phyloP scores from a whole-genome alignment of 441 rosid genomes.

The Daphne laureola region DNA sequence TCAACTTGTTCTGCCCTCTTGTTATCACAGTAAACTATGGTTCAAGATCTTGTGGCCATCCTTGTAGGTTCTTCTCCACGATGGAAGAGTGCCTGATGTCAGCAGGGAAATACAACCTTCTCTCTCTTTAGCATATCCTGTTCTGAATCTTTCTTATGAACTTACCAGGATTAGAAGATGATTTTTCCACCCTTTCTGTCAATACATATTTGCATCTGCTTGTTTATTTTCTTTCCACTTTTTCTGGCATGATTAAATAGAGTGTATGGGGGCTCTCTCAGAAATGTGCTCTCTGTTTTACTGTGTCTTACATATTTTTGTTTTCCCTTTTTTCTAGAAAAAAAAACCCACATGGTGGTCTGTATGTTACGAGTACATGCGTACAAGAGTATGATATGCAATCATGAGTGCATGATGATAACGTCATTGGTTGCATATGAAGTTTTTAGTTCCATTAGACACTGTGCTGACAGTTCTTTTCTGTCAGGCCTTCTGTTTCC shows the following conservation, averaged over 20 bases:
- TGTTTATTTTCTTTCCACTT: conserved; percentile 6
- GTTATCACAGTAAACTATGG: too few relatives aligned
- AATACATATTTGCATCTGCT: not conserved
- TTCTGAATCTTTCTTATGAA: conserved; percentile 9
- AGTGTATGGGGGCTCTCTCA: too few relatives aligned
- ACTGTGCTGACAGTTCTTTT: conserved; percentile 14
- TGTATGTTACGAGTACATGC: too few relatives aligned
- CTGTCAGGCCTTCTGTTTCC: conserved; percentile 37
- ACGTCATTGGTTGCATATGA: too few relatives aligned
- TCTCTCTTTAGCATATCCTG: not conserved
- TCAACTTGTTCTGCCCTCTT: too few relatives aligned
- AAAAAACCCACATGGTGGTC: too few relatives aligned
- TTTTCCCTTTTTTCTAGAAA: too few relatives aligned
- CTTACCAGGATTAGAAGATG: conserved; percentile 25
- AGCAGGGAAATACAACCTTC: not conserved
- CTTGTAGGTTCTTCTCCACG: not conserved
- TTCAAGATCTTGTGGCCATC: not conserved
- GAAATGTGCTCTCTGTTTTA: too few relatives aligned
- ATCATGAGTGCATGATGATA: too few relatives aligned
- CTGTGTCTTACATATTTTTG: too few relatives aligned
- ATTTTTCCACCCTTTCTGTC: not conserved
- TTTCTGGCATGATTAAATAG: not conserved
- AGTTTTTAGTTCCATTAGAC: too few relatives aligned
- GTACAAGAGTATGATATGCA: too few relatives aligned
- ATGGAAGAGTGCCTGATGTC: conserved; percentile 17